Evolutionary conservation across 176 grass and related monocot species (phyloP), one percentile per base, ranked within the genome.

Genomic region (Bothriochloa decipiens): DNA sequence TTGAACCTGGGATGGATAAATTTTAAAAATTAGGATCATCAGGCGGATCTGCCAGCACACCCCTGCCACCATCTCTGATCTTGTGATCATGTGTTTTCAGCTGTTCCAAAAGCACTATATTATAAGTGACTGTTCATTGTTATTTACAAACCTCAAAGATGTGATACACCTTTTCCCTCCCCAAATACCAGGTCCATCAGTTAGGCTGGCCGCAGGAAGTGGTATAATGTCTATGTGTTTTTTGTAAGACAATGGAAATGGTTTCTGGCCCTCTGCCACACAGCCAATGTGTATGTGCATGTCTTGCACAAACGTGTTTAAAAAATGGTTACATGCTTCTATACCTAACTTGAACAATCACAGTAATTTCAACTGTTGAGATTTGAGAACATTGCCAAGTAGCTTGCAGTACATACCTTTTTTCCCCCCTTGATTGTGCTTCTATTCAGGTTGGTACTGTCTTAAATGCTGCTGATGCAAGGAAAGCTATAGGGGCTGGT

Each of bases 391-490:
- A 81, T 12, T 70, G 3, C 13, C 75, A 70, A 70, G 36, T 55
- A 66, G 6, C 41, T 70, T 11, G 62, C 68, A 36, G 46, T 72
- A 1, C 39, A 11, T 76, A 26, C 67, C 52, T 1, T 1, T 75
- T 75, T 43, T 83, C 68, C 61, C 58, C 36, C 65, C 12, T 61
- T 17, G 33, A 22, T 36, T 79, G 5, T 74, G 70, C 72, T 63
- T 43, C 71, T 81, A 28, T 81, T 81, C 75, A 97, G 95, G 89
- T 93, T 74, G 95, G 95, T 32, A 97, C 89, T 0, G 90, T 97
- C 73, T 86, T 97, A 70, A 93, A 82, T 86, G 64, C 66, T 45
- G 79, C 88, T 61, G 92, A 97, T 91, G 95, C 95, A 81, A 94
- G 79, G 84, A 90, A 93, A 88, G 92, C 91, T 4, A 82, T 85